Conservation (phyloP, 495 filamentous ascomycete genomes). For the Aspergillus incahuasiensis region DNA sequence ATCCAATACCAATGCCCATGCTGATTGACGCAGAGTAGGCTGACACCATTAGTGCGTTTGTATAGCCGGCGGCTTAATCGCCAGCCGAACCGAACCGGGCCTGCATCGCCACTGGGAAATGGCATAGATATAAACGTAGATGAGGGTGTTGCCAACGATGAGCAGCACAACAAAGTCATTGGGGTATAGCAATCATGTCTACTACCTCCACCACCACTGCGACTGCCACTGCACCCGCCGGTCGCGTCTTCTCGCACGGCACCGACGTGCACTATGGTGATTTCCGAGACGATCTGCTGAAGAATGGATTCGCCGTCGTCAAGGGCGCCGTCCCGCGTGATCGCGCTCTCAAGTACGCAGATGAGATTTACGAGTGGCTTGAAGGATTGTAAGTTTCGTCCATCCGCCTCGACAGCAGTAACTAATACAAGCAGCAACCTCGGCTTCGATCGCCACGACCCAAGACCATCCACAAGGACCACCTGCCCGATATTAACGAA, state of each 20-base stretch:
- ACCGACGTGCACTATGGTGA: constrained; percentile 2
- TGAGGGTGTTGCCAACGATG: neutral
- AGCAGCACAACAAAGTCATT: neutral
- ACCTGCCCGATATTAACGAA: constrained; percentile 36
- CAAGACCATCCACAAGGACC: constrained; percentile 24
- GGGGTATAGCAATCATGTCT: neutral
- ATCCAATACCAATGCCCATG: no score
- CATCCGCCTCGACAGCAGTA: neutral
- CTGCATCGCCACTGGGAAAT: neutral
- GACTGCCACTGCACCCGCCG: neutral
- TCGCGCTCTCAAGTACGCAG: constrained; percentile 30
- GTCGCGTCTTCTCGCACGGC: constrained; percentile 3
- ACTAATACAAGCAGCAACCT: constrained; percentile 20
- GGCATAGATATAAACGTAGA: neutral
- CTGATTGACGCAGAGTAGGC: no score
- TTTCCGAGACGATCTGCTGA: constrained; percentile 3
- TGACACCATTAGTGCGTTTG: no score
- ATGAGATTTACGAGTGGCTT: constrained; percentile 33
- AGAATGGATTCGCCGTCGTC: constrained; percentile 1
- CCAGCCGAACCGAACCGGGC: neutral
- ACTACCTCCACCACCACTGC: neutral
- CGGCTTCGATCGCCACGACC: constrained; percentile 35
- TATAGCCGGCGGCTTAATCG: neutral
- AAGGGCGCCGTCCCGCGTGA: constrained; percentile 6
- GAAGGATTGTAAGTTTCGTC: constrained; percentile 26